A percentile compares a stretch with the other conserved stretches of the same genome.
These are phyloP conservation scores for Fraxinus cuspidata DNA, from an alignment of 257 asterid species.

Conservation along the genomic window DNA sequence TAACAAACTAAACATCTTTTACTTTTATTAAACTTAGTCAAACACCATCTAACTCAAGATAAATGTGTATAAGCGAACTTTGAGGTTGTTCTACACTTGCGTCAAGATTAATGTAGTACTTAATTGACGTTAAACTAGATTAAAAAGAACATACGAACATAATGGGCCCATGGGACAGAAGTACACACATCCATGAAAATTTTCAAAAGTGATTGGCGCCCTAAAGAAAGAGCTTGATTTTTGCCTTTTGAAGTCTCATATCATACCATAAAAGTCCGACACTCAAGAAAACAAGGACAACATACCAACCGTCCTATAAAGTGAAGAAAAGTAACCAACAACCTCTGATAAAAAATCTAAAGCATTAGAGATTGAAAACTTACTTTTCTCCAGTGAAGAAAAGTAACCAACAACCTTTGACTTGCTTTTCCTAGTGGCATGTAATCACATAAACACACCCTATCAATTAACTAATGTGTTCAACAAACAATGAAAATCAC, in stretches of 20 bases:
- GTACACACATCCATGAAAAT: constrained; percentile 21
- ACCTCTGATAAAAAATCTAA: constrained; percentile 15
- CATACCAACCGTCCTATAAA: constrained; percentile 36
- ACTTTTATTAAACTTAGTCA: too few species aligned
- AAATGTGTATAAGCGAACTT: too few species aligned
- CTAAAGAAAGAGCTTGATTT: constrained; percentile 24
- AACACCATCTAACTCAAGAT: too few species aligned
- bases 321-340: constrained; percentile 31
- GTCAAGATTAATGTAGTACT: too few species aligned
- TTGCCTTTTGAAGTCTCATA: constrained; percentile 14
- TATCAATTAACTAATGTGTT: too few species aligned
- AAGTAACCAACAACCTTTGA: too few species aligned
- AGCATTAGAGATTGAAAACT: constrained; percentile 18
- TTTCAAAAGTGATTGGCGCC: constrained; percentile 42
- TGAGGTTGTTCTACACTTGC: too few species aligned
- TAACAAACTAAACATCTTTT: too few species aligned
- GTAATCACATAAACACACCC: background rate
- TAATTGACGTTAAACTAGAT: background rate
- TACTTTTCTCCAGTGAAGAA: background rate
- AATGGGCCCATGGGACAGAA: background rate
- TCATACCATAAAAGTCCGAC: constrained; percentile 34
- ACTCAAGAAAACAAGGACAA: constrained; percentile 39
- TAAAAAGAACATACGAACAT: background rate
- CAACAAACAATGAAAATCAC: too few species aligned
- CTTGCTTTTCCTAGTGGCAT: background rate